These are phyloP conservation scores for Silene coronaria DNA, from an alignment of 179 eudicot genomes.

Conservation along the genomic window DNA sequence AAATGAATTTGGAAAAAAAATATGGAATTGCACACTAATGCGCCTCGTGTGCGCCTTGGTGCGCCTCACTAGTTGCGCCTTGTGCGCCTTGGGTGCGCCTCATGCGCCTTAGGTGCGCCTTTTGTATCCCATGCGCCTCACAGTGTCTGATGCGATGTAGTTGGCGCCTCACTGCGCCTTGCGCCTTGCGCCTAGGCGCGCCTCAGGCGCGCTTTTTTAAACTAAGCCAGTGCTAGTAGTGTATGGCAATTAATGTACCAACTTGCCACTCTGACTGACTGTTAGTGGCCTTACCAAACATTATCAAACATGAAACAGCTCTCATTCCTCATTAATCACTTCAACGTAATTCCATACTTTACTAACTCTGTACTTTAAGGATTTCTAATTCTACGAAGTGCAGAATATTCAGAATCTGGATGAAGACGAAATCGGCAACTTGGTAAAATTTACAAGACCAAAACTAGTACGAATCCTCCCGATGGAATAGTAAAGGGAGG, in stretches of 20 bases:
- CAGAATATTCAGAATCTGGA: background rate
- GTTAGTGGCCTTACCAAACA: background rate
- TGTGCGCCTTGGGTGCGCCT: too few relatives aligned
- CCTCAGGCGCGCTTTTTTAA: too few relatives aligned
- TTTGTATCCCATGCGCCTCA: too few relatives aligned
- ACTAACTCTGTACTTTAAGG: background rate
- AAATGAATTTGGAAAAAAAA: too few relatives aligned
- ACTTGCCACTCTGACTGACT: too few relatives aligned
- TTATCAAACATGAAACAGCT: background rate
- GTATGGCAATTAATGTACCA: background rate
- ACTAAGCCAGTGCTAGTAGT: background rate
- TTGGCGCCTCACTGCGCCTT: too few relatives aligned
- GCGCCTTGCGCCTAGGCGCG: too few relatives aligned
- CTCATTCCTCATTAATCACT: background rate
- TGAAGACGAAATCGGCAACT: background rate
- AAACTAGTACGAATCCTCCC: background rate
- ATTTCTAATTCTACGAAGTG: background rate
- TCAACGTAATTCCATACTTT: background rate
- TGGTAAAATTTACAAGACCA: background rate
- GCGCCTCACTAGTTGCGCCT: too few relatives aligned
- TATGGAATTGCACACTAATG: too few relatives aligned
- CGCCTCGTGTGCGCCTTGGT: too few relatives aligned
- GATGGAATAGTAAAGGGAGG: background rate
- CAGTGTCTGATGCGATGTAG: too few relatives aligned
- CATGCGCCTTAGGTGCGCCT: too few relatives aligned